Evolutionary conservation across 257 asterid genomes (phyloP), one percentile per base, ranked within the genome.

Genomic region (Gentiana dahurica): DNA sequence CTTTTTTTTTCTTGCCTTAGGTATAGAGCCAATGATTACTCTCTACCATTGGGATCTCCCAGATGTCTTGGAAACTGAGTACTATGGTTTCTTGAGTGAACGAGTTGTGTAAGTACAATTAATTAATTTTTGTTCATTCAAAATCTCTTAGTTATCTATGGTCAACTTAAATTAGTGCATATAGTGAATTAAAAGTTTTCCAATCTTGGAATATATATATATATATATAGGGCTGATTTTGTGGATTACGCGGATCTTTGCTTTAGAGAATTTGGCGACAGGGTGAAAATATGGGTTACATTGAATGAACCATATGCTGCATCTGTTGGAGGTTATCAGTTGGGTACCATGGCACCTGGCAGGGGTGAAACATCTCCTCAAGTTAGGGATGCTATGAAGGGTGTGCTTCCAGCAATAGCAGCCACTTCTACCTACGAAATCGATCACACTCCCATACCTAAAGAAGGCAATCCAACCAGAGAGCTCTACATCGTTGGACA

Each of bases 31-130:
- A 3, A 36, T 8, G 8, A 54, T 59, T 35, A 59, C 63, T 11
- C 54, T 59, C 10, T 59, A 46, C 13, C 63, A 59, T 9, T 48
- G 55, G 63, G 63, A 59, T 59, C 5, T 47, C 13, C 63, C 63
- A 12, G 54, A 59, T 34, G 36, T 46, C 6, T 36, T 59, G 55
- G 63, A 59, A 35, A 36, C 8, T 8, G 55, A 59, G 36, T 59
- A 59, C 15, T 12, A 12, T 1, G 63, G 63, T 1, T 59, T 59
- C 47, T 59, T 59, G 32, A n/a, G 36, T 5, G 8, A 48, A 3
- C 34, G 7, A 48, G 6, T 13, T 35, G 36, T 59, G 63, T 59
- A 48, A 48, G 55, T 34, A 48, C n/a, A 41, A 5, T 41, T 10
- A 2, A 41, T 41, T 41, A 41, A 5, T 5, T 41, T 41, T 5